Evolutionary conservation across 352 stramenopile genomes (phyloP).

Genomic region (Stramenopiles sp.): DNA sequence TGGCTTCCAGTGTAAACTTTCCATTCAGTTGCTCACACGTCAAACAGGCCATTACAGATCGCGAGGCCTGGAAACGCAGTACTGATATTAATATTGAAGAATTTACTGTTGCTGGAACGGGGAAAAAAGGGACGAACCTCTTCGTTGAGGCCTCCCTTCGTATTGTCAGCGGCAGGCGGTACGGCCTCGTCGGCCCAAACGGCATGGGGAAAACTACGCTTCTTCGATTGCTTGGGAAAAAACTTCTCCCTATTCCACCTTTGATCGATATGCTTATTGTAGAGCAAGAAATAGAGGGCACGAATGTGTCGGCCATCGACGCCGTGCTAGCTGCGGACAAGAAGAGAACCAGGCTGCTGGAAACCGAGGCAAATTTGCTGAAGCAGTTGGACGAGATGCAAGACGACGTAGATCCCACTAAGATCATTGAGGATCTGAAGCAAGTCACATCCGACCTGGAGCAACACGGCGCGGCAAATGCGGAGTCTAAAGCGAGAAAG

Average conservation of each 20-base stretch:
- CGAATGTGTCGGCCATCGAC: conserved; percentile 74
- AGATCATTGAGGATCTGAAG: conserved; percentile 71
- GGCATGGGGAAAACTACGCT: conserved; percentile 87
- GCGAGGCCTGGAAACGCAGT: no score
- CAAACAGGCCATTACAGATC: no score
- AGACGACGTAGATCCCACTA: conserved; percentile 59
- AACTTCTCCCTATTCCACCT: conserved; percentile 75
- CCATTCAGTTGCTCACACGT: no score
- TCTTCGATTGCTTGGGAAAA: conserved; percentile 82
- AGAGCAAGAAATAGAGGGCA: conserved; percentile 83
- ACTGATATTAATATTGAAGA: no score
- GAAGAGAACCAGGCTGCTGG: conserved; percentile 59
- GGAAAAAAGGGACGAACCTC: no score
- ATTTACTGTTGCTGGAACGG: no score
- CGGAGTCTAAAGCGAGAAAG: conserved; percentile 63
- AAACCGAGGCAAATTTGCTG: conserved; percentile 57
- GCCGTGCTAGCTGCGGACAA: conserved; percentile 83
- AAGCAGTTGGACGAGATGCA: conserved; percentile 70
- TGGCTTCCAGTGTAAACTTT: no score
- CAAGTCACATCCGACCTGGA: conserved; percentile 81
- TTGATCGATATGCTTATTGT: conserved; percentile 90
- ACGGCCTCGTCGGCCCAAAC: conserved; percentile 87
- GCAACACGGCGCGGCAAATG: conserved; percentile 75
- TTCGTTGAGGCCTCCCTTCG: no score
- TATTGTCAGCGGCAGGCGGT: conserved; percentile 84